Evolutionary conservation across 1,139 yeast species (phyloP), one percentile per base, ranked within the genome.

Genomic region (Yamadazyma oceani): DNA sequence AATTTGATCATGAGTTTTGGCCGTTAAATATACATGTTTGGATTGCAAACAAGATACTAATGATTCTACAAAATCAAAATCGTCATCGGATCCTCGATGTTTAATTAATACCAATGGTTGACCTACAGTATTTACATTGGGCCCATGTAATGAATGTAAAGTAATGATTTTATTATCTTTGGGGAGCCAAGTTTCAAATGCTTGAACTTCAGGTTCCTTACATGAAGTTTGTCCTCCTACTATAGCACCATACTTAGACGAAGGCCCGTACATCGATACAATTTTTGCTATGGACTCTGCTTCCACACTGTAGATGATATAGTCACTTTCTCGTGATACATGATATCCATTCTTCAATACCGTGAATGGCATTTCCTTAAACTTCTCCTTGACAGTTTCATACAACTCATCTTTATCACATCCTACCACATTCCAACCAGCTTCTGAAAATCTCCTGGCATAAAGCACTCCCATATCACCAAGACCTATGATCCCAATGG

Each of bases 211-310:
- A 0, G 95, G 95, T 14, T 79, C 83, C 56, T 92, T 92, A 64
- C 97, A 92, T 5, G 96, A 86, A 0, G 98, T 90, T 60, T 92
- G 98, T 4, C 98, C 98, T n/a, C 98, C 98, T 9, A 92, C 96
- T 36, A 89, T 78, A 3, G 96, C 85, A 2, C 95, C 95, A 12
- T 78, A 64, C 58, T 89, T 92, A 3, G 96, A 83, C 0, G 96
- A 71, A 0, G 96, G 94, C 0, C 96, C 97, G 58, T 89, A 92
- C 25, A 65, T 36, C 5, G 78, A 55, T 5, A 89, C 96, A 32
- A 90, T 85, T 43, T 73, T 70, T 36, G 70, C 80, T 35, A 92
- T 83, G 53, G 80, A 78, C 49, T 82, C 96, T 1, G 96, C 95
- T 57, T 90, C 97, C 3, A 90, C 97, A 44, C 90, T 82, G 66